These are phyloP conservation scores for Myrmaecium sp. DNA, from an alignment of 2,329 filamentous ascomycete genomes.

Conservation along the genomic window DNA sequence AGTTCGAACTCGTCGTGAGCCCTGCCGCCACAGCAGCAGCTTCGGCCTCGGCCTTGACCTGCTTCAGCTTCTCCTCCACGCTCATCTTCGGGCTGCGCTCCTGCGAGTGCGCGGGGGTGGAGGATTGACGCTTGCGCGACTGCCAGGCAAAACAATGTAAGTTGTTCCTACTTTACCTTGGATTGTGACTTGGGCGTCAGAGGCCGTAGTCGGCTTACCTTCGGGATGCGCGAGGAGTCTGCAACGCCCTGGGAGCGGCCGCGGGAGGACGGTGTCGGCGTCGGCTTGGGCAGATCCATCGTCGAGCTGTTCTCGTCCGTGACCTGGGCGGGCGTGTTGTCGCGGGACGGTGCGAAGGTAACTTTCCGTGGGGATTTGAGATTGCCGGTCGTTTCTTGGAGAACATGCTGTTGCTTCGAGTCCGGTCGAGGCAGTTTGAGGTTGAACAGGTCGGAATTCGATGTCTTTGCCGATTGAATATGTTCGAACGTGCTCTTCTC, in stretches of 20 bases:
- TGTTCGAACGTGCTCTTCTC: slow-evolving; percentile 7
- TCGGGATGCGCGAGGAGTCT: no score
- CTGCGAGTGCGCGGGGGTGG: slow-evolving; percentile 19
- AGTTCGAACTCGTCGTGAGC: slow-evolving; percentile 5
- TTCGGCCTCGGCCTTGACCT: slow-evolving; percentile 27
- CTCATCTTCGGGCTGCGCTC: slow-evolving; percentile 24
- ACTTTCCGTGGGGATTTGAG: slow-evolving; percentile 19
- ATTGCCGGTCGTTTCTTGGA: slow-evolving; percentile 20
- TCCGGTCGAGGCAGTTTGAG: slow-evolving; percentile 17
- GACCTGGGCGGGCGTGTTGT: slow-evolving; percentile 15
- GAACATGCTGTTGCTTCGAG: slow-evolving; percentile 12
- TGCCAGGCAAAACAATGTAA: no score
- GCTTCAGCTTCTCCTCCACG: slow-evolving; percentile 29
- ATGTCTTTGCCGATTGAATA: slow-evolving; percentile 8
- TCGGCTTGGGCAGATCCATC: slow-evolving; percentile 8
- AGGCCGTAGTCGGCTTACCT: not conserved
- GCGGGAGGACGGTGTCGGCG: slow-evolving; percentile 1
- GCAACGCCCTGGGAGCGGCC: not conserved
- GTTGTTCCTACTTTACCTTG: not conserved
- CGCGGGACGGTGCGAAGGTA: slow-evolving; percentile 17
- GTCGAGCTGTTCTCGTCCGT: slow-evolving; percentile 18
- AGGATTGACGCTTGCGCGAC: slow-evolving; percentile 21
- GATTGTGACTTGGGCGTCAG: not conserved
- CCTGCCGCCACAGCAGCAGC: slow-evolving; percentile 19
- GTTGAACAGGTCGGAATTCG: slow-evolving; percentile 15